A percentile compares a stretch with the other conserved stretches of the same genome.
These are phyloP conservation scores for Cyberlindnera bimundalis DNA, from an alignment of 805 yeast species.

Conservation along the genomic window DNA sequence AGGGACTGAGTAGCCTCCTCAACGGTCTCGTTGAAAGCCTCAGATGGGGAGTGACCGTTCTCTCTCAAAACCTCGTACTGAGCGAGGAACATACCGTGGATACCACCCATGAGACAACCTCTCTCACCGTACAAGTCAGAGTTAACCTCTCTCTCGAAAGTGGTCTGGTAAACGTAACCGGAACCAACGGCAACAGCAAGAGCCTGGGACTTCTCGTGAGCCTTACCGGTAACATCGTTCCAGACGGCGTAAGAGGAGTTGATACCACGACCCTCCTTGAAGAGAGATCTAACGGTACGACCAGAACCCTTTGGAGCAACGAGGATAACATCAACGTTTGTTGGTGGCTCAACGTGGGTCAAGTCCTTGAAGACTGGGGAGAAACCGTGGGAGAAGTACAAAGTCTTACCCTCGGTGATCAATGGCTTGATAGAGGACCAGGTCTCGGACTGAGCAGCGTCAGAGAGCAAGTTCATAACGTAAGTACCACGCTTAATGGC, in stretches of 20 bases:
- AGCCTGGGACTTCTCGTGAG: slow-evolving; percentile 98
- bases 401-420: slow-evolving; percentile 94
- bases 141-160: slow-evolving; percentile 98
- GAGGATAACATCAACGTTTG: slow-evolving; percentile 91
- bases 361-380: slow-evolving; percentile 98
- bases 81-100: slow-evolving; percentile 99
- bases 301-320: slow-evolving; percentile 99
- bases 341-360: slow-evolving; percentile 95
- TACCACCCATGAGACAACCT: slow-evolving; percentile 99
- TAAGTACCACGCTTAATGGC: slow-evolving; percentile 90
- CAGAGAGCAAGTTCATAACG: slow-evolving; percentile 96
- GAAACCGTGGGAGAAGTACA: slow-evolving; percentile 99
- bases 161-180: slow-evolving; percentile 99
- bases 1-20: slow-evolving; percentile 99
- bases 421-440: slow-evolving; percentile 86
- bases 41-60: slow-evolving; percentile 99
- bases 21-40: slow-evolving; percentile 99
- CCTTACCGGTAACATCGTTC: slow-evolving; percentile 99
- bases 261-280: slow-evolving; percentile 99
- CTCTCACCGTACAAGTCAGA: slow-evolving; percentile 99
- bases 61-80: slow-evolving; percentile 99
- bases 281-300: slow-evolving; percentile 97
- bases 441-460: slow-evolving; percentile 99
- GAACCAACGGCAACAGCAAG: slow-evolving; percentile 99
- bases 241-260: slow-evolving; percentile 99